Evolutionary conservation across 371 early-diverging fungal species (phyloP), one percentile per base, ranked within the genome.

Genomic region (Rhizopus delemar): DNA sequence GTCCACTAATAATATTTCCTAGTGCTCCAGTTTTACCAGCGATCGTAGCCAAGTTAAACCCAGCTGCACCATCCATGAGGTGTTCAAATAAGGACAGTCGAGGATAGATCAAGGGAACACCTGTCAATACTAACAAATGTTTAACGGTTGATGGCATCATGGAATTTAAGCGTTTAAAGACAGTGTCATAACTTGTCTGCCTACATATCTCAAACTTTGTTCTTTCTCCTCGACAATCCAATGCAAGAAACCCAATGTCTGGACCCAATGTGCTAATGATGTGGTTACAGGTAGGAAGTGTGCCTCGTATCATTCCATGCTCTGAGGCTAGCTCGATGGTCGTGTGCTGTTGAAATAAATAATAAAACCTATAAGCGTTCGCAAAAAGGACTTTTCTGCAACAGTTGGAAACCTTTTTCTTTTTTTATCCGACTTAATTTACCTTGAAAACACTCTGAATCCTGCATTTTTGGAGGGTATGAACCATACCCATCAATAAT

Each of bases 261-360:
- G 69, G 69, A 1, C 73, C 69, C 1, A 73, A 55, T n/a, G 66
- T 66, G 4, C 69, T 58, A 28, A 69, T 58, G 12, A 73, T 56
- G 28, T 61, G 63, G 13, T 73, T 60, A 39, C 69, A 73, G 1
- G 65, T 69, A 1, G 51, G 51, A 5, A 66, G 15, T 15, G 63
- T 31, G 49, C 72, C 72, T 11, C 66, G 57, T 31, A 68, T 55
- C 59, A 71, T 54, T 6, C 84, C 87, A 57, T 92, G 87, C 13
- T 70, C 66, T n/a, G 66, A 64, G 1, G 85, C 86, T 48, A 83
- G 56, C 11, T 74, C 62, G 34, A 78, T 66, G 2, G 87, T 91
- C 9, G 90, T 88, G 68, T 94, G 94, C 1, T 88, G 90, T 69
- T 94, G 94, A 78, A 90, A 94, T 53, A 94, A 74, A 33, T 88